A percentile compares a stretch with the other conserved stretches of the same genome.
These are phyloP conservation scores for Royoungia palumana DNA, from an alignment of 768 basidiomycete species.

Conservation along the genomic window DNA sequence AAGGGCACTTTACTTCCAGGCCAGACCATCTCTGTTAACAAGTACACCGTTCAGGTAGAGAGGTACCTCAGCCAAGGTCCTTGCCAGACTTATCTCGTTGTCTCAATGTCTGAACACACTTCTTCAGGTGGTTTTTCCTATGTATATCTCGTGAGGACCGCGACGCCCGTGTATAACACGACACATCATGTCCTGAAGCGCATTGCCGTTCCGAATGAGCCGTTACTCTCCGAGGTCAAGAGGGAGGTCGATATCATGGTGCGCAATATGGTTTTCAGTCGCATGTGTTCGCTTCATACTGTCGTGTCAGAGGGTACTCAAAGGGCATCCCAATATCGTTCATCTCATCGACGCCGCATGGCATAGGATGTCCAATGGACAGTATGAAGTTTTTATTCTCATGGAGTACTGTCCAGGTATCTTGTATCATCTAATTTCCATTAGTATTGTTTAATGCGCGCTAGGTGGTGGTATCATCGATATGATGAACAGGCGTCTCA, in stretches of 20 bases:
- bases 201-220: slow-evolving; percentile 87
- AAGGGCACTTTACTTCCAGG: slow-evolving; percentile 77
- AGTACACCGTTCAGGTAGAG: slow-evolving; percentile 87
- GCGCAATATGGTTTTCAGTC: slow-evolving; percentile 23
- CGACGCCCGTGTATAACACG: slow-evolving; percentile 83
- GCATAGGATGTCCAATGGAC: slow-evolving; percentile 76
- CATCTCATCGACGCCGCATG: slow-evolving; percentile 95
- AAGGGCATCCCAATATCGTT: slow-evolving; percentile 93
- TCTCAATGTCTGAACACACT: slow-evolving; percentile 14
- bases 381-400: slow-evolving; percentile 94
- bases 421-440: slow-evolving; percentile 12
- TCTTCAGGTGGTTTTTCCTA: slow-evolving; percentile 90
- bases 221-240: slow-evolving; percentile 89
- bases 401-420: slow-evolving; percentile 96
- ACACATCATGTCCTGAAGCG: slow-evolving; percentile 97
- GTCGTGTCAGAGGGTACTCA: slow-evolving; percentile 69
- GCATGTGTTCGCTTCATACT: slow-evolving; percentile 26
- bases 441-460: slow-evolving; percentile 8
- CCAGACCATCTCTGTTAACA: slow-evolving; percentile 86
- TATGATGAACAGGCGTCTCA: slow-evolving; percentile 96
- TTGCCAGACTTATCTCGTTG: slow-evolving; percentile 4
- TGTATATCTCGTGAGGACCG: slow-evolving; percentile 91
- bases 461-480: slow-evolving; percentile 97
- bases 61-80: slow-evolving; percentile 93
- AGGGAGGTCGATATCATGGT: slow-evolving; percentile 99